Evolutionary conservation across 1,284 basidiomycete species (phyloP).

Genomic region (Anthracocystis setariae): DNA sequence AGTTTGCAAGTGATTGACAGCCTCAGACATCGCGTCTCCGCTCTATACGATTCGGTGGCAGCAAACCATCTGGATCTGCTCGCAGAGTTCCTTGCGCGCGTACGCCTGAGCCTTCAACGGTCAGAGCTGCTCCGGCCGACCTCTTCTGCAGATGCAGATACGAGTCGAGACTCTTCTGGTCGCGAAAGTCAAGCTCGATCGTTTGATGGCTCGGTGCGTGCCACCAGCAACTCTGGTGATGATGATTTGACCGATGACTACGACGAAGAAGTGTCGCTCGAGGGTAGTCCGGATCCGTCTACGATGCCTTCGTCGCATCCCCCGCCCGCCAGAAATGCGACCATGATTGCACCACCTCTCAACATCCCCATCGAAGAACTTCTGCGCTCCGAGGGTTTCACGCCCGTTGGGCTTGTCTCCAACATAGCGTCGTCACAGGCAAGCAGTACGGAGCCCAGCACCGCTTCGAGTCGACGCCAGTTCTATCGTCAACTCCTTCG

Average conservation of each 20-base stretch:
- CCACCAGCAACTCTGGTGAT: conserved; percentile 8
- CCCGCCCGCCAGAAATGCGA: neutral
- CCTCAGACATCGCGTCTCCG: conserved; percentile 2
- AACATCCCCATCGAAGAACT: conserved; percentile 49
- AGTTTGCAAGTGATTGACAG: neutral
- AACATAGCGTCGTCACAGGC: neutral
- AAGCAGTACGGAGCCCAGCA: conserved; percentile 12
- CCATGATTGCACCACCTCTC: conserved; percentile 30
- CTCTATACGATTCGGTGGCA: conserved; percentile 7
- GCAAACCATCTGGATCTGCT: conserved; percentile 24
- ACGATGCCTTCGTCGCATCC: neutral
- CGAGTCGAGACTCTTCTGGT: conserved; percentile 26
- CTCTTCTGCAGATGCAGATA: conserved; percentile 17
- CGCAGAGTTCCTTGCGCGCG: conserved; percentile 20
- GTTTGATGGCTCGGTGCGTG: conserved; percentile 13
- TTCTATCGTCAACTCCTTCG: conserved; percentile 1
- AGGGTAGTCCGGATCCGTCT: too few species aligned
- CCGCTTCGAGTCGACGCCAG: neutral
- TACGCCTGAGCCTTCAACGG: conserved; percentile 6
- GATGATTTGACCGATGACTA: conserved; percentile 1
- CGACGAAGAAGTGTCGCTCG: neutral
- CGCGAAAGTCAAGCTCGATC: conserved; percentile 12
- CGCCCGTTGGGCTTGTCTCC: conserved; percentile 8
- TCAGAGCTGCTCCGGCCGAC: neutral
- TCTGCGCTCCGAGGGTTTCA: conserved; percentile 27